Conservation (phyloP, 2,329 filamentous ascomycete species). For the Fusarium camptoceras region DNA sequence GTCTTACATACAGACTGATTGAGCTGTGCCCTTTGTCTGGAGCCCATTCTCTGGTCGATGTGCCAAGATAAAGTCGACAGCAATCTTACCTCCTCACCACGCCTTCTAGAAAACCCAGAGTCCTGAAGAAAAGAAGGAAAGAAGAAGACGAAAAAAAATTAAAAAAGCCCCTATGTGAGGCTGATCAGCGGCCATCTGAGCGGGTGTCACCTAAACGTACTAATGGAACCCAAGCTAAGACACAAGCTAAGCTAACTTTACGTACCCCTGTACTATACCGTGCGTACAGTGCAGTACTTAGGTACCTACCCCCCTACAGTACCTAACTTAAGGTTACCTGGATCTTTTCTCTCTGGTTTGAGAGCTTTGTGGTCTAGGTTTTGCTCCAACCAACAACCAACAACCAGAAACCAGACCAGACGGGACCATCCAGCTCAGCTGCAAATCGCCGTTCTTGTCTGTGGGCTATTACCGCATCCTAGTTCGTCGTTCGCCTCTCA, state of each 20-base stretch:
- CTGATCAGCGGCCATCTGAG: constrained; percentile 41
- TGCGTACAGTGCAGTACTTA: neutral
- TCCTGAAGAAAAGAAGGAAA: constrained; percentile 20
- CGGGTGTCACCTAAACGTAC: constrained; percentile 42
- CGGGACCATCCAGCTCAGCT: constrained; percentile 19
- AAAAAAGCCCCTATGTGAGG: constrained; percentile 45
- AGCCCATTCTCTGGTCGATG: constrained; percentile 24
- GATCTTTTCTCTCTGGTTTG: neutral
- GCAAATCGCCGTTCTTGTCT: constrained; percentile 33
- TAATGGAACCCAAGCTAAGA: constrained; percentile 3
- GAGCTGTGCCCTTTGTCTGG: constrained; percentile 23
- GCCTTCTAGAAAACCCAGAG: constrained; percentile 45
- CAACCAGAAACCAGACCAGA: constrained; percentile 7
- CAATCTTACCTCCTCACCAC: constrained; percentile 37
- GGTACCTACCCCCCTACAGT: neutral
- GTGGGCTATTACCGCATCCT: constrained; percentile 15
- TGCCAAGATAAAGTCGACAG: constrained; percentile 26
- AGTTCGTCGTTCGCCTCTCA: constrained; percentile 15
- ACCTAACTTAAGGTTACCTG: constrained; percentile 15
- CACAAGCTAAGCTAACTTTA: neutral
- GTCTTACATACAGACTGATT: constrained; percentile 3
- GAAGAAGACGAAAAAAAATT: no score
- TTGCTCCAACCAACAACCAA: constrained; percentile 13
- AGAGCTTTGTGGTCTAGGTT: constrained; percentile 17
- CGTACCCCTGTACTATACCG: neutral